A percentile compares a stretch with the other conserved stretches of the same genome.
These are phyloP conservation scores for Penicillium crustosum DNA, from an alignment of 2,329 filamentous ascomycete genomes.

Conservation along the genomic window DNA sequence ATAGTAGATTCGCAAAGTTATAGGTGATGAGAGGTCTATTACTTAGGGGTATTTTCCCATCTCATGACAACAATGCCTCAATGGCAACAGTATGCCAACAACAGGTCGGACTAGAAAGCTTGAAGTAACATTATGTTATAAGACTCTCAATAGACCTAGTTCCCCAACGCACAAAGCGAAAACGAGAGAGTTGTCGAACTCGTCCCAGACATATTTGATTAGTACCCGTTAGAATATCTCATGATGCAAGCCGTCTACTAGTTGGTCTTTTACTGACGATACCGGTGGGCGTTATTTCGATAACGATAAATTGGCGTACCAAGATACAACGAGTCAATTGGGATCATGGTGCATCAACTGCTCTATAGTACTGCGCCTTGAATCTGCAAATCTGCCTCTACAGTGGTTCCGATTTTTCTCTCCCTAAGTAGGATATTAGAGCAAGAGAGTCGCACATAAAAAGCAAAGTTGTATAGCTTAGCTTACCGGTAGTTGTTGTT, in stretches of 20 bases:
- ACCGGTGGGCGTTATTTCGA: too few species aligned
- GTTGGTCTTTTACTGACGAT: slow-evolving; percentile 3
- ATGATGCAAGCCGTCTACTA: slow-evolving; percentile 4
- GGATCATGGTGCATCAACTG: neutral
- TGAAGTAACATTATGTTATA: neutral
- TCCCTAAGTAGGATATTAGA: too few species aligned
- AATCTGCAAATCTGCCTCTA: neutral
- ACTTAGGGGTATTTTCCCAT: neutral
- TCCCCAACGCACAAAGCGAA: too few species aligned
- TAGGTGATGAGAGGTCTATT: neutral
- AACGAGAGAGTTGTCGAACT: neutral
- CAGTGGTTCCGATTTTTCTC: too few species aligned
- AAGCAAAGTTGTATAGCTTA: too few species aligned
- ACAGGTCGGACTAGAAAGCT: neutral
- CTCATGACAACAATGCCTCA: neutral
- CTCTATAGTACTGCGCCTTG: neutral
- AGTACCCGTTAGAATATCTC: neutral
- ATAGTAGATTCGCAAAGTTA: neutral
- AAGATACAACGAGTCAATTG: neutral
- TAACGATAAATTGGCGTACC: too few species aligned
- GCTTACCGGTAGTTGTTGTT: too few species aligned
- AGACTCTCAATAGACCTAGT: neutral
- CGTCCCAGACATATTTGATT: neutral
- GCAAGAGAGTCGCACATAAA: too few species aligned
- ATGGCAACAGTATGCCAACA: neutral